A percentile compares a stretch with the other conserved stretches of the same genome.
Evolutionary conservation across 2,329 filamentous ascomycete species (phyloP).

Genomic region (Cordyceps javanica): DNA sequence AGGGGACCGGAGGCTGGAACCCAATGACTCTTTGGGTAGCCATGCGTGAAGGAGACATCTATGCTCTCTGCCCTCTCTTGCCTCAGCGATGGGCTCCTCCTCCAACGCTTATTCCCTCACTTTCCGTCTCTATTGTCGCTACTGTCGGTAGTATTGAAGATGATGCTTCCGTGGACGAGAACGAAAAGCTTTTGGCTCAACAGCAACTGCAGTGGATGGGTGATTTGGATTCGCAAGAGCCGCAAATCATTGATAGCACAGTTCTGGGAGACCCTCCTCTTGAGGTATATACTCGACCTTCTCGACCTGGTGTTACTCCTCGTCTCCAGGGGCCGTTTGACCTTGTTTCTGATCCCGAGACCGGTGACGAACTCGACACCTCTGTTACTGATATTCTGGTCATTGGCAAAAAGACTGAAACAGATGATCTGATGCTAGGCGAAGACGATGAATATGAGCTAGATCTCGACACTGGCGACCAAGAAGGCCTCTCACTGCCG

Average conservation of each 20-base stretch:
- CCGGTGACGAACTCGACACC: conserved; percentile 51
- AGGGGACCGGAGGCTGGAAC: conserved; percentile 75
- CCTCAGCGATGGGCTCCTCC: conserved; percentile 80
- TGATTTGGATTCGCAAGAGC: conserved; percentile 58
- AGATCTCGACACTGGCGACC: conserved; percentile 49
- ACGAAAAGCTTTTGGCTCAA: conserved; percentile 51
- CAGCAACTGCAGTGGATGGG: conserved; percentile 64
- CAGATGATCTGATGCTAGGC: conserved; percentile 55
- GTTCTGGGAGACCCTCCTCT: conserved; percentile 38
- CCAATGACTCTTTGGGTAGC: conserved; percentile 95
- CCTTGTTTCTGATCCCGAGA: conserved; percentile 47
- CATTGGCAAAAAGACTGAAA: conserved; percentile 56
- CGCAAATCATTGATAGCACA: conserved; percentile 44
- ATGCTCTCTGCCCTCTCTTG: conserved; percentile 84
- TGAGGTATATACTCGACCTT: conserved; percentile 53
- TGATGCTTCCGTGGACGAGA: conserved; percentile 46
- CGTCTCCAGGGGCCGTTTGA: conserved; percentile 58
- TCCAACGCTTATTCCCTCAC: conserved; percentile 68
- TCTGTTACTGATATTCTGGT: conserved; percentile 56
- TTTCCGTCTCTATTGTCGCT: conserved; percentile 76
- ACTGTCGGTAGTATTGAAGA: conserved; percentile 60
- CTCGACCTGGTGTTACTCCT: conserved; percentile 51
- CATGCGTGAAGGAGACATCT: conserved; percentile 91
- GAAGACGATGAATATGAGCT: conserved; percentile 58
- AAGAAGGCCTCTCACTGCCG: conserved; percentile 54